Percentiles rank a stretch among this genome's conserved stretches.
Evolutionary conservation across 345 rosid species (phyloP).

Genomic region (Salix brachista): DNA sequence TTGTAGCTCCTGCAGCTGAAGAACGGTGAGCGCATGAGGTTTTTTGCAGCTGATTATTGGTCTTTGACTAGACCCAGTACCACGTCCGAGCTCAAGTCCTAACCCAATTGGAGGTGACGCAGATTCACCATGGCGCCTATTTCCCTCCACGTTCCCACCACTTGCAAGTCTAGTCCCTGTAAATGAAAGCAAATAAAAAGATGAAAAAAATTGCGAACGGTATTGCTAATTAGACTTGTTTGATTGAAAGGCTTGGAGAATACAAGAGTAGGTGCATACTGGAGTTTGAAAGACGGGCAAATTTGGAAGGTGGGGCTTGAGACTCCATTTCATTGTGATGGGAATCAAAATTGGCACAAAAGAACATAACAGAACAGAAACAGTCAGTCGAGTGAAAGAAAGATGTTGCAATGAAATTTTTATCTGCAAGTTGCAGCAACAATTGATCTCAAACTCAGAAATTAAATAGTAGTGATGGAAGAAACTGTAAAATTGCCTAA

Average conservation of each 20-base stretch:
- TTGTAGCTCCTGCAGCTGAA: conserved; percentile 46
- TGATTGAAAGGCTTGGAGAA: neutral
- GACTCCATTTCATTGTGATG: conserved; percentile 23
- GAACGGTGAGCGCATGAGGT: conserved; percentile 34
- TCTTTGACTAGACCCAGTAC: conserved; percentile 11
- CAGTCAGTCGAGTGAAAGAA: neutral
- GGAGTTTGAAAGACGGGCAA: conserved; percentile 24
- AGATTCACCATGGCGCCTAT: conserved; percentile 7
- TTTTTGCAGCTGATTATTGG: neutral
- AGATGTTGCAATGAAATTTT: neutral
- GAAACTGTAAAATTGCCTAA: neutral
- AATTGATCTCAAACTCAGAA: conserved; percentile 7
- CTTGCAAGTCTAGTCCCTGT: conserved; percentile 19
- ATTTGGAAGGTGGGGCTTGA: conserved; percentile 20
- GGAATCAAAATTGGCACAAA: conserved; percentile 1
- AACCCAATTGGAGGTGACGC: conserved; percentile 32
- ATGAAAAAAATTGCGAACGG: neutral
- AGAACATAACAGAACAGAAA: neutral
- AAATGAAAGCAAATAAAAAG: neutral
- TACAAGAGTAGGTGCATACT: neutral
- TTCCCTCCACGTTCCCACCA: conserved; percentile 24
- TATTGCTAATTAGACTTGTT: neutral
- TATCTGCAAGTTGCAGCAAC: neutral
- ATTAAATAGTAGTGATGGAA: neutral
- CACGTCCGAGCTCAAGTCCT: conserved; percentile 40